Percentiles rank a stretch among this genome's conserved stretches.
Conservation (phyloP, 2,329 filamentous ascomycete genomes). For the Elsinoe batatas region DNA sequence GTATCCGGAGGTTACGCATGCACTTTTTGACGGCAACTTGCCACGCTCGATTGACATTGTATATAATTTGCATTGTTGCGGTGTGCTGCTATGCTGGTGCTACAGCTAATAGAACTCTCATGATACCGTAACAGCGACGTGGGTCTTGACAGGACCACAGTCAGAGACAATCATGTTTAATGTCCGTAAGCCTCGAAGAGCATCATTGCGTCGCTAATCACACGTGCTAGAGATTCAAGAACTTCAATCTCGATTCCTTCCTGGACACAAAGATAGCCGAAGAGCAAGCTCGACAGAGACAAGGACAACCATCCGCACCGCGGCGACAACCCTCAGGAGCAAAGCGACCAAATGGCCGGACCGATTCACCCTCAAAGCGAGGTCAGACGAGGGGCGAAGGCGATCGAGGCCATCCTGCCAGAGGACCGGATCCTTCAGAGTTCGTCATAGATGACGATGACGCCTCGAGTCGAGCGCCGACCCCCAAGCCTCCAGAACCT, state of each 20-base stretch:
- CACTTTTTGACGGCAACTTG: neutral
- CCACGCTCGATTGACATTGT: neutral
- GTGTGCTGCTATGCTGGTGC: no score
- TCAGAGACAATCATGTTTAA: slow-evolving; percentile 9
- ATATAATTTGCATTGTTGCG: neutral
- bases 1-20: neutral
- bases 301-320: slow-evolving; percentile 24
- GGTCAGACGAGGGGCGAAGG: slow-evolving; percentile 23
- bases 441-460: slow-evolving; percentile 83
- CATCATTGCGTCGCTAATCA: neutral
- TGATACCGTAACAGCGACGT: no score
- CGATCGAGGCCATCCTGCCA: slow-evolving; percentile 38
- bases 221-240: slow-evolving; percentile 24
- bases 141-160: neutral
- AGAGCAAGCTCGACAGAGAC: slow-evolving; percentile 42
- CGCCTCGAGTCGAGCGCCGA: slow-evolving; percentile 50
- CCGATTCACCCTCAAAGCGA: slow-evolving; percentile 24
- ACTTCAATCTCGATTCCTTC: slow-evolving; percentile 29
- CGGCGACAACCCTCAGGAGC: slow-evolving; percentile 33
- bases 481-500: slow-evolving; percentile 38
- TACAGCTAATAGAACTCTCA: no score
- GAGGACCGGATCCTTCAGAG: slow-evolving; percentile 69
- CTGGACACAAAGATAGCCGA: slow-evolving; percentile 43
- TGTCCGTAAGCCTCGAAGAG: neutral
- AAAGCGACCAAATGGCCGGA: slow-evolving; percentile 27